Evolutionary conservation across 208 protist genomes (phyloP), one percentile per base, ranked within the genome.

Genomic region (Crithidia acanthocephali): DNA sequence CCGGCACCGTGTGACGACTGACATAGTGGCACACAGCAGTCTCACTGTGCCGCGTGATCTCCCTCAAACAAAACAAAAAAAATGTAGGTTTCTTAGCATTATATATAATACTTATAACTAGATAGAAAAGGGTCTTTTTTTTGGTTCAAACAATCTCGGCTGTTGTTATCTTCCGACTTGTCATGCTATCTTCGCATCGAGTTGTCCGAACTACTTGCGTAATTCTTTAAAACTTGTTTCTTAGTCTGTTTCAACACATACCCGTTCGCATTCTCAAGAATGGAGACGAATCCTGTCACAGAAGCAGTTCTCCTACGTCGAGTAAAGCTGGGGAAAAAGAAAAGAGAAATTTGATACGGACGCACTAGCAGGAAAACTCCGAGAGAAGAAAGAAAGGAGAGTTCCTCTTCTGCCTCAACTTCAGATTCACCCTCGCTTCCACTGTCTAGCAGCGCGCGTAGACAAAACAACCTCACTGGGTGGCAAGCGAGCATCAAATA

Each of bases 261-360:
- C 37, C 57, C 20, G 57, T 22, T 45, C 57, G 57, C 57, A 62
- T 62, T 33, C 57, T 62, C 57, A 22, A 62, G 1, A 62, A n/a
- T 6, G 23, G 23, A 62, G 35, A 62, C 23, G 37, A 45, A 30
- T 35, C 5, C 8, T 35, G 5, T 16, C 51, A 18, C 1, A 32
- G 10, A 7, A 57, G 8, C 51, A 57, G 27, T 35, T 57, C 15
- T 57, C 28, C 28, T 53, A 27, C 44, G 11, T 20, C 20, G 6
- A 55, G n/a, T 15, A 57, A n/a, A n/a, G n/a, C n/a, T 4, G 45
- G 33, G 2, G 28, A 60, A 7, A 27, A 40, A 2, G 20, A 60
- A 45, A 60, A 60, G 4, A 37, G 35, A 57, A 37, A 2, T n/a
- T 15, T 15, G 28, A 57, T 42, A 42, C 13, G 37, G 37, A 13